These are phyloP conservation scores for Brassica napus DNA, from an alignment of 345 rosid genomes.

Conservation along the genomic window DNA sequence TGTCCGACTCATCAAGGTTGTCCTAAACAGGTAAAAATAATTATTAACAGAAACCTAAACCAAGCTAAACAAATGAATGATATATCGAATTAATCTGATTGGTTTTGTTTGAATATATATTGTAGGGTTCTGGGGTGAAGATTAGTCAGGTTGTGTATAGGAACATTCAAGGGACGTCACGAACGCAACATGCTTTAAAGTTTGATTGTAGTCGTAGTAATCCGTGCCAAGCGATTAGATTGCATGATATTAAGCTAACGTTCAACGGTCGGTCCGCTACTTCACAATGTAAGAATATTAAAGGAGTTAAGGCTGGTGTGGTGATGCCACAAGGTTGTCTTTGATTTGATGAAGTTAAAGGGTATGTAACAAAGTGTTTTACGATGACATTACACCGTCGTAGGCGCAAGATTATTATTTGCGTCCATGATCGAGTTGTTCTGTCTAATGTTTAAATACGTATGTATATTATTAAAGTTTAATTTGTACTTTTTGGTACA, in stretches of 20 bases:
- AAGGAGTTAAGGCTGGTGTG: constrained; percentile 50
- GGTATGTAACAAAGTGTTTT: not conserved
- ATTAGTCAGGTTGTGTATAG: constrained; percentile 60
- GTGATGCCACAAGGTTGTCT: constrained; percentile 50
- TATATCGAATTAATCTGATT: not conserved
- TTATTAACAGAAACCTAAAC: not conserved
- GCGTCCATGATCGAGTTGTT: constrained; percentile 32
- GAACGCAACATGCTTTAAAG: constrained; percentile 52
- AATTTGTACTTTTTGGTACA: constrained; percentile 8
- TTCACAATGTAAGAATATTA: constrained; percentile 54
- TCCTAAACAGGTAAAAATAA: constrained; percentile 49
- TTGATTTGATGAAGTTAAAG: constrained; percentile 12
- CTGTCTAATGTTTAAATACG: constrained; percentile 6
- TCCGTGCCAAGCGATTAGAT: constrained; percentile 56
- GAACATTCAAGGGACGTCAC: constrained; percentile 69
- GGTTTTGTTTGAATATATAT: not conserved
- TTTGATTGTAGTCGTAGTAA: constrained; percentile 56
- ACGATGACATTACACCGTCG: constrained; percentile 26
- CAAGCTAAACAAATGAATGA: not conserved
- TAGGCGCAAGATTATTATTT: constrained; percentile 30
- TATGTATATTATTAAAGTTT: not conserved
- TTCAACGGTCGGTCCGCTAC: constrained; percentile 43
- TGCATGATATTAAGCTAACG: constrained; percentile 57
- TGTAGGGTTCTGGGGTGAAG: constrained; percentile 65
- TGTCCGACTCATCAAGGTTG: constrained; percentile 47